Percentiles rank a stretch among this genome's conserved stretches.
These are phyloP conservation scores for Pestalotiopsis sp. DNA, from an alignment of 2,329 filamentous ascomycete genomes.

Conservation along the genomic window DNA sequence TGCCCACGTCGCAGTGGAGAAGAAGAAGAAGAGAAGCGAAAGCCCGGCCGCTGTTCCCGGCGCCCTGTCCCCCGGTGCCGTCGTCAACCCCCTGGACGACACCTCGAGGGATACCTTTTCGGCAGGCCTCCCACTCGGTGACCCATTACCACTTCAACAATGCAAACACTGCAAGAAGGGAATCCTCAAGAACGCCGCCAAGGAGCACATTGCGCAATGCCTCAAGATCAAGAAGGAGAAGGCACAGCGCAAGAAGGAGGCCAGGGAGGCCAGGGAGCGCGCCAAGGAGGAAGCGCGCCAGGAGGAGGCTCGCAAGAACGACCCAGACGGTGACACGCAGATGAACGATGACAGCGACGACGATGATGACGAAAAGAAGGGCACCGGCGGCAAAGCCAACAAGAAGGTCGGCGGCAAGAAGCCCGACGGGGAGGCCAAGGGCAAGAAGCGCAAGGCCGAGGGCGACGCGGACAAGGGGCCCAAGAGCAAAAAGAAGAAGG, in stretches of 20 bases:
- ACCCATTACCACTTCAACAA: constrained; percentile 75
- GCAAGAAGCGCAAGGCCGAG: constrained; percentile 80
- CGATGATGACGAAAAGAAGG: constrained; percentile 45
- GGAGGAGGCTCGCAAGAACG: constrained; percentile 55
- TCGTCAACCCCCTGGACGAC: constrained; percentile 73
- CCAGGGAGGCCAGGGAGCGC: constrained; percentile 69
- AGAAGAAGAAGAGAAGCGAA: constrained; percentile 51
- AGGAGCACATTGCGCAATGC: constrained; percentile 81
- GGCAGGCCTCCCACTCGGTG: constrained; percentile 80
- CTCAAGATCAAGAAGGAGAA: constrained; percentile 83
- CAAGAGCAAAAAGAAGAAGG: constrained; percentile 93
- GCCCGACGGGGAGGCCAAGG: constrained; percentile 64
- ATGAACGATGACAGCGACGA: constrained; percentile 50
- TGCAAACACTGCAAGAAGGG: constrained; percentile 97
- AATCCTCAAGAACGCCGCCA: constrained; percentile 73
- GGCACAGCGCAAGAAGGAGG: constrained; percentile 76
- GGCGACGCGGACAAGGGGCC: constrained; percentile 78
- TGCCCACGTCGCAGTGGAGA: constrained; percentile 28
- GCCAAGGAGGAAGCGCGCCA: constrained; percentile 64
- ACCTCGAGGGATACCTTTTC: constrained; percentile 77
- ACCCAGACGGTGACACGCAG: constrained; percentile 42
- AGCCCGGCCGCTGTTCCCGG: constrained; percentile 42
- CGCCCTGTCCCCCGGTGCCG: constrained; percentile 51
- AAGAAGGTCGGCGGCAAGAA: constrained; percentile 72
- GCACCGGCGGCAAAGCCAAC: constrained; percentile 45